Evolutionary conservation across 108 stramenopile genomes (phyloP).

Genomic region (Fistulifera solaris): DNA sequence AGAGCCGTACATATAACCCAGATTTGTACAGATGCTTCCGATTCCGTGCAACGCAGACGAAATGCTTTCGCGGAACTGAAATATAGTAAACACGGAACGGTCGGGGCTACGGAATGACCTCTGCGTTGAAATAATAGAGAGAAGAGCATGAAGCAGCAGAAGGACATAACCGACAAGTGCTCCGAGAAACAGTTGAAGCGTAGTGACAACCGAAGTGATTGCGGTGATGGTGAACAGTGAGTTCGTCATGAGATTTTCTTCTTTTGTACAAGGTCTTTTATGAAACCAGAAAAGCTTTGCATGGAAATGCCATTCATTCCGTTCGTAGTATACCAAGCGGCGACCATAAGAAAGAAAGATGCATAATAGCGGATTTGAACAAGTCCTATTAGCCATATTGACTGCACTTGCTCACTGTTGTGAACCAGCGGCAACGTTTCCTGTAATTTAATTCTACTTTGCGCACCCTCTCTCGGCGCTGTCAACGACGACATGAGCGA

Average conservation of each 20-base stretch:
- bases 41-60: conserved; percentile 18
- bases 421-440: too few relatives aligned
- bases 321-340: conserved; percentile 20
- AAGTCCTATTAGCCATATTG: too few relatives aligned
- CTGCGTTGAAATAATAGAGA: background rate
- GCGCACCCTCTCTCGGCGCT: too few relatives aligned
- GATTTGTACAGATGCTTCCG: conserved; percentile 35
- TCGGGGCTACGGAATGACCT: too few relatives aligned
- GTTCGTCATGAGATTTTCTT: background rate
- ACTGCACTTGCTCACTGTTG: too few relatives aligned
- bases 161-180: conserved; percentile 8
- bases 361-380: too few relatives aligned
- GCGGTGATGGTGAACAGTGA: conserved; percentile 4
- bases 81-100: background rate
- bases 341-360: background rate
- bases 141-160: background rate
- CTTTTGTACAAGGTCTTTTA: too few relatives aligned
- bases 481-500: too few relatives aligned
- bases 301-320: conserved; percentile 26
- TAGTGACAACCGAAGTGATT: conserved; percentile 8
- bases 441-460: too few relatives aligned
- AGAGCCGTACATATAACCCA: conserved; percentile 38
- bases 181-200: conserved; percentile 13
- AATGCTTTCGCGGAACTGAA: background rate
- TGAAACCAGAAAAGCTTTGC: conserved; percentile 10